Percentiles rank a stretch among this genome's conserved stretches.
These are phyloP conservation scores for Stylonectria norvegica DNA, from an alignment of 2,329 filamentous ascomycete genomes.

Conservation along the genomic window DNA sequence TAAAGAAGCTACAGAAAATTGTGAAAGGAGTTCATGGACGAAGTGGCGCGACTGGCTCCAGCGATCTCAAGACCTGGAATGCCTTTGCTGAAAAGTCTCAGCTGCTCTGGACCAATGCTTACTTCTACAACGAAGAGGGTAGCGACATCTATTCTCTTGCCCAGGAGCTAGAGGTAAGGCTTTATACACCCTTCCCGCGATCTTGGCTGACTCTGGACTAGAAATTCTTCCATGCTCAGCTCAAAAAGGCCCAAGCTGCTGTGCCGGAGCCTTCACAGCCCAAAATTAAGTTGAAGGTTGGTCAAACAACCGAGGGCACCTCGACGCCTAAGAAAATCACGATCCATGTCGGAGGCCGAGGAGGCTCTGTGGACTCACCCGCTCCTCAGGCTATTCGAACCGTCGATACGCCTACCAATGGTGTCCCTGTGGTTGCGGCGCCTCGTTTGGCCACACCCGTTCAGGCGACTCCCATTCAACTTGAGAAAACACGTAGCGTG, in stretches of 20 bases:
- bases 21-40: slow-evolving; percentile 71
- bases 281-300: slow-evolving; percentile 78
- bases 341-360: slow-evolving; percentile 63
- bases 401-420: slow-evolving; percentile 20
- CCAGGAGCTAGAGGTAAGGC: slow-evolving; percentile 72
- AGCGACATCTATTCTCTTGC: slow-evolving; percentile 79
- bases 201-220: slow-evolving; percentile 34
- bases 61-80: slow-evolving; percentile 77
- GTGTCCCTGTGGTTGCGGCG: slow-evolving; percentile 19
- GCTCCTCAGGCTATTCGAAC: slow-evolving; percentile 36
- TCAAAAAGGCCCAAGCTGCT: slow-evolving; percentile 68
- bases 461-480: slow-evolving; percentile 13
- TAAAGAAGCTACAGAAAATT: slow-evolving; percentile 73
- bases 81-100: slow-evolving; percentile 76
- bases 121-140: slow-evolving; percentile 86
- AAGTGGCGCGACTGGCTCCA: slow-evolving; percentile 58
- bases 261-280: slow-evolving; percentile 70
- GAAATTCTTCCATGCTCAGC: slow-evolving; percentile 64
- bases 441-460: slow-evolving; percentile 18
- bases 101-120: slow-evolving; percentile 83
- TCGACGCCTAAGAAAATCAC: slow-evolving; percentile 62
- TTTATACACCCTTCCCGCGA: slow-evolving; percentile 1
- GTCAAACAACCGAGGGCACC: slow-evolving; percentile 44
- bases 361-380: slow-evolving; percentile 52
- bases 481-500: slow-evolving; percentile 41